Evolutionary conservation across 768 basidiomycete genomes (phyloP).

Genomic region (Collybia nuda): DNA sequence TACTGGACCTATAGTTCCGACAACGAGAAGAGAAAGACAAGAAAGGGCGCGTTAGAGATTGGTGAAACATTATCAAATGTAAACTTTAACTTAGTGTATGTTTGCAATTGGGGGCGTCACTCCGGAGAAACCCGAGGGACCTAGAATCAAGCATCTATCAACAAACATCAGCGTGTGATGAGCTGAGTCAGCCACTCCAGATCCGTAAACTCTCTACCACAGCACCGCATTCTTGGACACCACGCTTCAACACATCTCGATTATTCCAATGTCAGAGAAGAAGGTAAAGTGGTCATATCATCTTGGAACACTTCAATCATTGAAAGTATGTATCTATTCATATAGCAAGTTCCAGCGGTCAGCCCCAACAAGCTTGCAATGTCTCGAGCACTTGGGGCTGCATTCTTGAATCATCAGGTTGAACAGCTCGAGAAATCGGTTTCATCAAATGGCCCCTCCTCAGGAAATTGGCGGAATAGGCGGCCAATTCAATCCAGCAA

Average conservation of each 20-base stretch:
- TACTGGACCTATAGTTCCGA: background rate
- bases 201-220: too few relatives aligned
- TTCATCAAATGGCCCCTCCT: conserved; percentile 41
- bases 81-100: too few relatives aligned
- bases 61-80: background rate
- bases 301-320: background rate
- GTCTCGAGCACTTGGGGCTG: conserved; percentile 85
- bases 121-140: too few relatives aligned
- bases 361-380: conserved; percentile 67
- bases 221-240: too few relatives aligned
- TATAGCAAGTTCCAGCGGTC: conserved; percentile 22
- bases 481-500: conserved; percentile 16
- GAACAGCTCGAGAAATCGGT: conserved; percentile 85
- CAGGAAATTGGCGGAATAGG: conserved; percentile 64
- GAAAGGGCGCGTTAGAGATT: background rate
- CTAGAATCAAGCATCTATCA: too few relatives aligned
- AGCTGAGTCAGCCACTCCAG: too few relatives aligned
- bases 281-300: conserved; percentile 18
- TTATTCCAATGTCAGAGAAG: conserved; percentile 26
- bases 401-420: conserved; percentile 85
- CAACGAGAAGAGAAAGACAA: background rate
- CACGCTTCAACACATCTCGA: too few relatives aligned
- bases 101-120: too few relatives aligned
- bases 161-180: too few relatives aligned
- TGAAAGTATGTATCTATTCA: background rate